Base-by-base conservation (phyloP, 306 rosid genomes). In the Purshia tridentata region DNA sequence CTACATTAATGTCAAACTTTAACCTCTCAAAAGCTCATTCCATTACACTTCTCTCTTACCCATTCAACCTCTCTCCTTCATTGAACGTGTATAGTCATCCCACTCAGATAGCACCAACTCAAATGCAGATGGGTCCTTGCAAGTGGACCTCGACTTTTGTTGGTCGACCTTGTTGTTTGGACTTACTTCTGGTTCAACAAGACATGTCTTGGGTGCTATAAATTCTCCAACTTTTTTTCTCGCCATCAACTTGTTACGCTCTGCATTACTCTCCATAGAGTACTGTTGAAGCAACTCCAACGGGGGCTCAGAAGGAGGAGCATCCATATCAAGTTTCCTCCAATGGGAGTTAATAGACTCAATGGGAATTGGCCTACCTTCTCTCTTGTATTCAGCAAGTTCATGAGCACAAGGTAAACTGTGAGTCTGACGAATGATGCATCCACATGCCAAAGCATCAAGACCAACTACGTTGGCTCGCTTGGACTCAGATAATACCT, bases 361-460 rank as follows among this genome's bases (percentile, higher is more conserved):
- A 9, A 51, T 48, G 1, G 61, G 73, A 51, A 69, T 52, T 69
- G 73, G 37, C 57, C 4, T n/a, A 51, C 73, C n/a, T 18, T 69
- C 73, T 47, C 61, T 52, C 49, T 35, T 51, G 44, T 39, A 69
- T 10, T 69, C n/a, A 9, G 59, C 49, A 51, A 69, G 37, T 55
- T 69, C 19, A 12, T 69, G 73, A 60, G 60, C 73, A 51, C 73
- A 69, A 69, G 61, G 73, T 37, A 68, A 54, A 51, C 72, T 60
- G 39, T 69, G 61, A 12, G 73, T 69, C 7, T 39, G 12, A 22
- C 61, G 49, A 51, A 69, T 35, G 49, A 39, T 35, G 11, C 73
- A 69, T n/a, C 73, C 61, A 69, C 73, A 51, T 35, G 14, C 48
- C 44, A 48, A 14, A 69, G 44, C 49, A 37, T 52, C 61, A 35